Conservation (phyloP, 768 basidiomycete species). For the Rhizopogon vesiculosus region DNA sequence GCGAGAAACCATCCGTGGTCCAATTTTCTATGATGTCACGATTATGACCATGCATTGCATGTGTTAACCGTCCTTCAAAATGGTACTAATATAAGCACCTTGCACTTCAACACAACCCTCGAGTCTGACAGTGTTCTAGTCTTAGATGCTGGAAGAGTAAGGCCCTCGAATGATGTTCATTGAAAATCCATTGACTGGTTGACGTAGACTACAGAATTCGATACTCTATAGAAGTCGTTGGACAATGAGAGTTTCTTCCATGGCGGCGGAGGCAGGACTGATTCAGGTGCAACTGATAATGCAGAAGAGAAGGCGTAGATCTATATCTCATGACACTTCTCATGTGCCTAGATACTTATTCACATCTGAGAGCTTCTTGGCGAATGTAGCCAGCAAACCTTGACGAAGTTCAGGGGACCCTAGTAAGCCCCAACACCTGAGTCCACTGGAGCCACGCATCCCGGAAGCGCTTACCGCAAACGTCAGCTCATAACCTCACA, state of each 20-base stretch:
- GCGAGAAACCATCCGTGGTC: conserved; percentile 83
- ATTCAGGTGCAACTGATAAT: conserved; percentile 1
- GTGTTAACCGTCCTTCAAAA: conserved; percentile 21
- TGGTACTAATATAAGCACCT: conserved; percentile 43
- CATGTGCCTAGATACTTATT: no score
- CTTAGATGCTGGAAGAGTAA: conserved; percentile 70
- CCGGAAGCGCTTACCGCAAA: no score
- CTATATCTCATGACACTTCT: no score
- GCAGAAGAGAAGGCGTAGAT: neutral
- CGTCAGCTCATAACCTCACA: no score
- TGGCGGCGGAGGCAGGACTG: conserved; percentile 66
- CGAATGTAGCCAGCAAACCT: no score
- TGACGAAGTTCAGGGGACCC: no score
- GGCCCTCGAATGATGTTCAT: conserved; percentile 2
- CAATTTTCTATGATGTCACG: conserved; percentile 71
- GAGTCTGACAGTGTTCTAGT: conserved; percentile 81
- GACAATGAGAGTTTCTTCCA: conserved; percentile 52
- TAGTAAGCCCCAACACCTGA: no score
- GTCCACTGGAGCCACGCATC: no score
- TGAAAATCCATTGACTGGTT: neutral
- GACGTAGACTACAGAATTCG: conserved; percentile 68
- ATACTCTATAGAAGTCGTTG: conserved; percentile 61
- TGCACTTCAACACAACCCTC: conserved; percentile 72
- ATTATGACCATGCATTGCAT: conserved; percentile 90
- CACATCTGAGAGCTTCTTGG: no score